Conservation (phyloP, 139 green algal genomes). For the Penium margaritaceum region DNA sequence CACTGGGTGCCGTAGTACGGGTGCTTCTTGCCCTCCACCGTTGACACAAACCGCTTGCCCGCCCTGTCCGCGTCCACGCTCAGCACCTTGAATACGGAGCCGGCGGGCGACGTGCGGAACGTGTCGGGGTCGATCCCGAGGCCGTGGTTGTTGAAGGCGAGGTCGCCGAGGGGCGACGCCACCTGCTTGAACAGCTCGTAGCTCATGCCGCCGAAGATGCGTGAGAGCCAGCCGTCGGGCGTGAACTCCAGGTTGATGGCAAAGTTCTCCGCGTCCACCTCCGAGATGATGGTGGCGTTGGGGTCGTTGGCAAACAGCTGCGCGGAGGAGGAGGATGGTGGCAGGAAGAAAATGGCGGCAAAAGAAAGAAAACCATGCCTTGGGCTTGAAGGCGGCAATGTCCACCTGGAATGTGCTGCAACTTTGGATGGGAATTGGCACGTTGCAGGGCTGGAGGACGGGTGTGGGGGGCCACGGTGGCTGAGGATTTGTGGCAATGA, state of each 20-base stretch:
- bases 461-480: too few species aligned
- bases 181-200: constrained; percentile 38
- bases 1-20: constrained; percentile 42
- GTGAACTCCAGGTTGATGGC: constrained; percentile 40
- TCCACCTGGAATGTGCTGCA: too few species aligned
- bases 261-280: constrained; percentile 38
- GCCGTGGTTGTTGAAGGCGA: constrained; percentile 45
- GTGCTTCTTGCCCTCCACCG: constrained; percentile 23
- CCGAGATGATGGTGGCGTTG: neutral
- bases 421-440: too few species aligned
- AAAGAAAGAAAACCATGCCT: too few species aligned
- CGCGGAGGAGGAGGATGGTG: neutral
- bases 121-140: constrained; percentile 30
- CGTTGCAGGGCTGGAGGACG: too few species aligned
- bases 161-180: constrained; percentile 26
- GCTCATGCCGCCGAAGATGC: constrained; percentile 25
- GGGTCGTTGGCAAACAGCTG: constrained; percentile 24
- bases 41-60: constrained; percentile 37
- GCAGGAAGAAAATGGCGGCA: too few species aligned
- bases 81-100: constrained; percentile 31
- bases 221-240: constrained; percentile 19
- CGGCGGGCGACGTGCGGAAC: constrained; percentile 10
- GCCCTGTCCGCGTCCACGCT: constrained; percentile 37
- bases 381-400: too few species aligned
- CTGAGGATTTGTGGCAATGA: too few species aligned